Conservation (phyloP, 2,329 filamentous ascomycete genomes). For the Verticillium klebahnii region DNA sequence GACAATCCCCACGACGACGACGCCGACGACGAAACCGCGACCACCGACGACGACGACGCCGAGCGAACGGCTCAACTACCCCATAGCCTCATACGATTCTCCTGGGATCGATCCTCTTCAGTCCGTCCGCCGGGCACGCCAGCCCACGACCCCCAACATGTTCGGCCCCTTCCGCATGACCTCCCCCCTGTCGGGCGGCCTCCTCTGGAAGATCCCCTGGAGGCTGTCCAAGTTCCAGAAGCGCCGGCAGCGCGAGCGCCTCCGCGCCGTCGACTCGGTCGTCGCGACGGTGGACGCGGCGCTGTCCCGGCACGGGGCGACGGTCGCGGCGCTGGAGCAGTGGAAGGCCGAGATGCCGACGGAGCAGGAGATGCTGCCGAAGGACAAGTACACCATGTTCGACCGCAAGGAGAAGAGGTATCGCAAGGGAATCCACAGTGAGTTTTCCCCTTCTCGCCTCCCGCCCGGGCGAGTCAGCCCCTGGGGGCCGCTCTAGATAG, state of each 20-base stretch:
- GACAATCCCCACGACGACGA: neutral
- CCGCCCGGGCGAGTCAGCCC: too few species aligned
- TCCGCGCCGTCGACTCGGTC: conserved; percentile 83
- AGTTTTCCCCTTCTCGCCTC: conserved; percentile 30
- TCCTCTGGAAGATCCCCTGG: conserved; percentile 97
- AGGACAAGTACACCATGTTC: conserved; percentile 98
- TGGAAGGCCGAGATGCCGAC: conserved; percentile 97
- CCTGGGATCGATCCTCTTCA: neutral
- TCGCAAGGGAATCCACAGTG: conserved; percentile 96
- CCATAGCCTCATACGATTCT: too few species aligned
- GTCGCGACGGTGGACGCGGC: conserved; percentile 78
- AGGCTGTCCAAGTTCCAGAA: conserved; percentile 90
- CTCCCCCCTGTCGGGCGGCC: conserved; percentile 69
- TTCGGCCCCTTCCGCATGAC: conserved; percentile 80
- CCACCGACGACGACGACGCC: neutral
- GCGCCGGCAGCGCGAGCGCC: conserved; percentile 74
- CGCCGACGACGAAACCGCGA: neutral
- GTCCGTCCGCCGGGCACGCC: neutral
- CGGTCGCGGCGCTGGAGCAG: conserved; percentile 72
- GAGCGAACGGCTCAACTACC: neutral
- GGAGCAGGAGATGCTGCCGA: conserved; percentile 91
- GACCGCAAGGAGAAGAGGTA: conserved; percentile 94
- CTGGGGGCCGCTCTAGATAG: neutral
- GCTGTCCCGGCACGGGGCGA: conserved; percentile 66
- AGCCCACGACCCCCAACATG: conserved; percentile 46